Evolutionary conservation across 352 stramenopile species (phyloP).

Genomic region (Blastocystis sp.): DNA sequence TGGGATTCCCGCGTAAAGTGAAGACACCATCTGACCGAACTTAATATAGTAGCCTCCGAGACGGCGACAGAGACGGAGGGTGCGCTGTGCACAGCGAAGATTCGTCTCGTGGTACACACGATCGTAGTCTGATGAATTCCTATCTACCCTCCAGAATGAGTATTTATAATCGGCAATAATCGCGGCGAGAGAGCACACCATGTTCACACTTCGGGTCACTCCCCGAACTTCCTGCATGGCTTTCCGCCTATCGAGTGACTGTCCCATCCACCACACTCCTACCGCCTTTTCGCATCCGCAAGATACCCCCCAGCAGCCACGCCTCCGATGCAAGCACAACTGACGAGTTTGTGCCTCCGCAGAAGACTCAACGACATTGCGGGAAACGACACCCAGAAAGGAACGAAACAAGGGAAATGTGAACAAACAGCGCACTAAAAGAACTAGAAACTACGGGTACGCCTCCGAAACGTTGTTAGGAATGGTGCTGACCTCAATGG

Average conservation of each 20-base stretch:
- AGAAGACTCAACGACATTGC: slow-evolving; percentile 16
- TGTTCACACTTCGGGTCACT: slow-evolving; percentile 44
- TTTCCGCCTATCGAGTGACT: slow-evolving; percentile 8
- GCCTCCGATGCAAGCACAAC: background rate
- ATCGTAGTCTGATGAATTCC: slow-evolving; percentile 37
- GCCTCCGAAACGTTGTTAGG: background rate
- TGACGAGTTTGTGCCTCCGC: slow-evolving; percentile 25
- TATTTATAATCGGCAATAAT: slow-evolving; percentile 61
- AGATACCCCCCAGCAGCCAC: background rate
- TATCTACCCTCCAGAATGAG: slow-evolving; percentile 39
- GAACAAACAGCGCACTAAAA: background rate
- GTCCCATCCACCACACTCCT: background rate
- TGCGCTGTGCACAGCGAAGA: slow-evolving; percentile 35
- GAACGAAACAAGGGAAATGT: slow-evolving; percentile 23
- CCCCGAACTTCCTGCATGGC: slow-evolving; percentile 1
- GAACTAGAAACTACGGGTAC: background rate
- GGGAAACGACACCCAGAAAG: slow-evolving; percentile 1
- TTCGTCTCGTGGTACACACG: slow-evolving; percentile 51
- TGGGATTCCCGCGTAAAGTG: slow-evolving; percentile 36
- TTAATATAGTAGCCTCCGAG: slow-evolving; percentile 66
- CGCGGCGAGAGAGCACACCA: slow-evolving; percentile 26
- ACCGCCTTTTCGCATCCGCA: slow-evolving; percentile 20
- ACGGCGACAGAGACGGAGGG: slow-evolving; percentile 1
- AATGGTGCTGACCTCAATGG: background rate
- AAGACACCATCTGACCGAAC: slow-evolving; percentile 64